Evolutionary conservation across 306 rosid species (phyloP), one percentile per base, ranked within the genome.

Genomic region (Lupinus albus): DNA sequence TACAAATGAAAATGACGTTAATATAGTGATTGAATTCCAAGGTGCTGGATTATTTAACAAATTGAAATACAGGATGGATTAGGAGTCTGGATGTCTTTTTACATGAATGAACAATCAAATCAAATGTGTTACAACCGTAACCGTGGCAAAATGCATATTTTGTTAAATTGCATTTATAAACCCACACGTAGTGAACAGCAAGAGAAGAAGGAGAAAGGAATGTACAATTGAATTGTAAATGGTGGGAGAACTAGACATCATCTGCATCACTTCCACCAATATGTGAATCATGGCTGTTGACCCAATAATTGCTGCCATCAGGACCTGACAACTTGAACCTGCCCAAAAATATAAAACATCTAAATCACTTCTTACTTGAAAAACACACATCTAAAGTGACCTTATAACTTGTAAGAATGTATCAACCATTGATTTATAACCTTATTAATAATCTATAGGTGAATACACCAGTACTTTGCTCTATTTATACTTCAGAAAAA

Each of bases 231-330:
- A 89, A 56, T 89, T 80, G 84, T 62, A 63, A 70, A 61, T 75
- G 14, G 60, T 54, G n/a, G 18, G 71, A 53, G 65, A 60, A 74
- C 72, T 82, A 89, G 58, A 62, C 89, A 54, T 92, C 98, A 60
- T 92, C 98, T 64, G 93, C 96, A 79, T 92, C 98, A 81, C 96
- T 92, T 84, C 87, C 89, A 65, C 89, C 89, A 58, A 85, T 78
- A 62, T 89, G 98, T 20, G 84, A 74, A 74, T 79, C 89, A 70
- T 79, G 95, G 79, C 84, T 81, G 79, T 83, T 82, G 33, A 82
- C 81, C 95, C 98, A 92, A 59, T 78, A 89, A 83, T 81, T 83
- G 80, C 75, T 82, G 71, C 96, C 93, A 33, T 91, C 96, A 12
- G 98, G 98, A 70, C 98, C 95, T 0, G 82, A 73, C 30, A 92